phyloP scores from a whole-genome alignment of 2,329 filamentous ascomycete species.

The Colletotrichum tabaci region DNA sequence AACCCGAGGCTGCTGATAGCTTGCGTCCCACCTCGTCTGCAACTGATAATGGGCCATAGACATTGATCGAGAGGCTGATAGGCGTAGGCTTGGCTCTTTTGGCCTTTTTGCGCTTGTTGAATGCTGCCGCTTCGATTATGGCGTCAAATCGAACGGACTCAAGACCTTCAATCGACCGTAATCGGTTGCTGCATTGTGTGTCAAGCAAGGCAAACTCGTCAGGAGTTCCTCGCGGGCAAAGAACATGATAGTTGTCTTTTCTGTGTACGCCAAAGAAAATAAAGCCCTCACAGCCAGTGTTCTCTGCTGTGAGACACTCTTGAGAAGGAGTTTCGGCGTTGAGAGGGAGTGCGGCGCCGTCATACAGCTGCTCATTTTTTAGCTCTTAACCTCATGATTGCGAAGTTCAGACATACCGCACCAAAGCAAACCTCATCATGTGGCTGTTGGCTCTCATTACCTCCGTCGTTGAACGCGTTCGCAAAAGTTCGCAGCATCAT shows the following conservation, averaged over 20 bases:
- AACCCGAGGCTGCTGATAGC: not conserved
- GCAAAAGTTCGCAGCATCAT: not conserved
- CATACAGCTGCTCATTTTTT: not conserved
- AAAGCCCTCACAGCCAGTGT: not conserved
- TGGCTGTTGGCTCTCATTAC: too few species aligned
- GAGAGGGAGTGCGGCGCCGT: not conserved
- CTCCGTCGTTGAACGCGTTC: not conserved
- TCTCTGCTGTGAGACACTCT: not conserved
- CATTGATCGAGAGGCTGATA: not conserved
- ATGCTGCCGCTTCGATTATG: not conserved
- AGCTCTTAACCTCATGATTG: too few species aligned
- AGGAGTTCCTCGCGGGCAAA: not conserved
- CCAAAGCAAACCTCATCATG: not conserved
- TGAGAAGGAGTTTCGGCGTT: not conserved
- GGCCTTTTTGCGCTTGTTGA: constrained; percentile 2
- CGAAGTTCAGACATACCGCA: not conserved
- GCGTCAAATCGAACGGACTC: not conserved
- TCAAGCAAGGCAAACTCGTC: not conserved
- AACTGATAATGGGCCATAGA: not conserved
- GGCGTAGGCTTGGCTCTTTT: too few species aligned
- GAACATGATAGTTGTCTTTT: not conserved
- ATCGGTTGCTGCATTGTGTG: not conserved
- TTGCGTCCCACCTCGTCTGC: not conserved
- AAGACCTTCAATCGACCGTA: not conserved
- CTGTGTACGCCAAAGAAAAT: not conserved